These are phyloP conservation scores for Monosporascus sp. DNA, from an alignment of 2,329 filamentous ascomycete genomes.

Conservation along the genomic window DNA sequence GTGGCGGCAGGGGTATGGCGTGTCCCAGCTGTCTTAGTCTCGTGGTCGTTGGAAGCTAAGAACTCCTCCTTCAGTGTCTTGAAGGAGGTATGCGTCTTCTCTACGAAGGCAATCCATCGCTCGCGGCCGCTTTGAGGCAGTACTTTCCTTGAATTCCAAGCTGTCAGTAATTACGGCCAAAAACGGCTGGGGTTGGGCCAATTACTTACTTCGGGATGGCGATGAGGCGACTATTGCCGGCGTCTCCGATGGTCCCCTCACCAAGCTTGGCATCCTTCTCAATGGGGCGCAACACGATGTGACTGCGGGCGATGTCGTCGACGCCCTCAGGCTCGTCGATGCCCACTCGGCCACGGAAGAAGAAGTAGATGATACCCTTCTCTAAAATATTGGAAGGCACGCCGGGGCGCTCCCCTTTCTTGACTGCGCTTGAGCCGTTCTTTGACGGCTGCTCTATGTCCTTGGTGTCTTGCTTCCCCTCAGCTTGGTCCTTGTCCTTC, in stretches of 20 bases:
- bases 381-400: slow-evolving; percentile 62
- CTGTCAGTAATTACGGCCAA: not conserved
- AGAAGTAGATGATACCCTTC: slow-evolving; percentile 89
- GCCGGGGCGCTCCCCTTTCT: slow-evolving; percentile 28
- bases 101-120: slow-evolving; percentile 76
- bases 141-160: slow-evolving; percentile 46
- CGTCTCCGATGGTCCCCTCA: slow-evolving; percentile 41
- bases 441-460: slow-evolving; percentile 16
- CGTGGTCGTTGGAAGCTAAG: slow-evolving; percentile 61
- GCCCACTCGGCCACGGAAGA: slow-evolving; percentile 73
- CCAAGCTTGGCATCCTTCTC: slow-evolving; percentile 64
- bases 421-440: slow-evolving; percentile 18
- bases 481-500: slow-evolving; percentile 41
- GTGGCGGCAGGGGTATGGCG: slow-evolving; percentile 65
- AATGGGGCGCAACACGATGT: slow-evolving; percentile 73
- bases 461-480: slow-evolving; percentile 25
- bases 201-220: slow-evolving; percentile 62
- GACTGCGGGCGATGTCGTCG: slow-evolving; percentile 70
- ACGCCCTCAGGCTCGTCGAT: slow-evolving; percentile 65
- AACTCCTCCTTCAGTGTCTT: slow-evolving; percentile 69
- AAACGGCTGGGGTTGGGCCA: not conserved
- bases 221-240: slow-evolving; percentile 64
- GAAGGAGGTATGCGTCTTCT: slow-evolving; percentile 64
- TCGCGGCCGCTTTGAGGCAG: slow-evolving; percentile 66
- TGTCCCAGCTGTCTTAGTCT: slow-evolving; percentile 69